These are phyloP conservation scores for Haplographium delicatum DNA, from an alignment of 495 filamentous ascomycete genomes.

Conservation along the genomic window DNA sequence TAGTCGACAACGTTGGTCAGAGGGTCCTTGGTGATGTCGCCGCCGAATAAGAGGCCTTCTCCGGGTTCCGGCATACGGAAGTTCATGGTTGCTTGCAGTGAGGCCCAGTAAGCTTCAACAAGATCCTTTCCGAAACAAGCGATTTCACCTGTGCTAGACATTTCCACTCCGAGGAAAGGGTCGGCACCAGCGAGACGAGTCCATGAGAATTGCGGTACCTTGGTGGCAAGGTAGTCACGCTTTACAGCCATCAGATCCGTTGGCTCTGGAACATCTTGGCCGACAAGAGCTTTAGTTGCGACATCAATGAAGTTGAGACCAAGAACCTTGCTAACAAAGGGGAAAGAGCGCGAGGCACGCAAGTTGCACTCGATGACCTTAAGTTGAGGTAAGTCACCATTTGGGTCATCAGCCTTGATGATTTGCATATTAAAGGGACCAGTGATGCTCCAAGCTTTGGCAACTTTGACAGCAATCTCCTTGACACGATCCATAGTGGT, in stretches of 20 bases:
- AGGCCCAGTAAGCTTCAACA: slow-evolving; percentile 95
- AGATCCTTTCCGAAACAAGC: slow-evolving; percentile 96
- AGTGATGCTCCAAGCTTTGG: slow-evolving; percentile 93
- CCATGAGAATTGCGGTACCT: slow-evolving; percentile 98
- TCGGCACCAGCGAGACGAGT: slow-evolving; percentile 97
- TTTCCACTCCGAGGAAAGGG: slow-evolving; percentile 96
- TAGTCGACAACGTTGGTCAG: slow-evolving; percentile 75
- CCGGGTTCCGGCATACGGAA: slow-evolving; percentile 92
- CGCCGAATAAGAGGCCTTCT: slow-evolving; percentile 90
- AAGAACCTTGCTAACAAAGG: slow-evolving; percentile 94
- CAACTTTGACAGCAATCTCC: slow-evolving; percentile 92
- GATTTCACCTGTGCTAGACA: slow-evolving; percentile 95
- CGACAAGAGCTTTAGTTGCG: slow-evolving; percentile 88
- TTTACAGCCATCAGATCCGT: slow-evolving; percentile 83
- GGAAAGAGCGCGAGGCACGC: slow-evolving; percentile 95
- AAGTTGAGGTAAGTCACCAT: slow-evolving; percentile 64
- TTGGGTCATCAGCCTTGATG: slow-evolving; percentile 79
- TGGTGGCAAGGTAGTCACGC: slow-evolving; percentile 90
- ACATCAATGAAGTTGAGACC: slow-evolving; percentile 97
- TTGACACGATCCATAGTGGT: slow-evolving; percentile 77
- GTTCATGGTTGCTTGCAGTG: slow-evolving; percentile 97
- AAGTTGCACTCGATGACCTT: slow-evolving; percentile 99
- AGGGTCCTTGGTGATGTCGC: slow-evolving; percentile 62
- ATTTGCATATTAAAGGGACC: slow-evolving; percentile 99
- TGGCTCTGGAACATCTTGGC: slow-evolving; percentile 78